Base-by-base conservation (phyloP, 1,284 basidiomycete genomes). In the Schizopora paradoxa region DNA sequence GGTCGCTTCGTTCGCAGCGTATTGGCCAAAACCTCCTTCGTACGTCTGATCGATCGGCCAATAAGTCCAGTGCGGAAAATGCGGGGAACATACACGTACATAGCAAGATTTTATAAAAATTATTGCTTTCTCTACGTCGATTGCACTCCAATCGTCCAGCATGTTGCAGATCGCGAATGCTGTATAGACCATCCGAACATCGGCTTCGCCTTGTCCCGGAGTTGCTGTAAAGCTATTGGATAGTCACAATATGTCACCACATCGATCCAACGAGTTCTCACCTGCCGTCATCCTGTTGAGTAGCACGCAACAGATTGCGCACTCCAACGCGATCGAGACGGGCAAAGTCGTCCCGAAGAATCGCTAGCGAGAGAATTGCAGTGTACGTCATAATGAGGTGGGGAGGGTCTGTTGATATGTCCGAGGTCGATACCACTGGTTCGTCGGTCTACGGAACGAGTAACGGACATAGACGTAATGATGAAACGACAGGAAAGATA, bases 361-460 rank as follows among this genome's bases (percentile, higher is more conserved):
- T 83, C 0, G 86, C 79, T 3, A 96, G 79, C 0, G 78, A 75
- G 1, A 93, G 66, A 2, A 96, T 61, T 0, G 91, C 89, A 0
- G 91, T 90, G 59, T 96, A 96, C 6, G 92, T 92, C 74, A 91
- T 89, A 47, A 94, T 91, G n/a, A 95, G 68, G 61, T 95, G 87
- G 0, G 88, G 84, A 4, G 76, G 73, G 51, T 88, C 77, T 53
- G 76, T 72, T 4, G 66, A 64, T 43, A 34, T 40, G 33, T 41
- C 43, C 47, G 47, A 13, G 32, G 28, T 21, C 29, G 40, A 41
- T 36, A 31, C 18, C 32, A 44, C 34, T 34, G 39, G 6, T 8
- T 21, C 13, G 21, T n/a, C 19, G 11, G n/a, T 29, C 10, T 6
- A 11, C 28, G n/a, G n/a, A n/a, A n/a, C n/a, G n/a, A n/a, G n/a